A percentile compares a stretch with the other conserved stretches of the same genome.
Conservation (phyloP, 1,139 yeast genomes). For the Taphrina confusa region DNA sequence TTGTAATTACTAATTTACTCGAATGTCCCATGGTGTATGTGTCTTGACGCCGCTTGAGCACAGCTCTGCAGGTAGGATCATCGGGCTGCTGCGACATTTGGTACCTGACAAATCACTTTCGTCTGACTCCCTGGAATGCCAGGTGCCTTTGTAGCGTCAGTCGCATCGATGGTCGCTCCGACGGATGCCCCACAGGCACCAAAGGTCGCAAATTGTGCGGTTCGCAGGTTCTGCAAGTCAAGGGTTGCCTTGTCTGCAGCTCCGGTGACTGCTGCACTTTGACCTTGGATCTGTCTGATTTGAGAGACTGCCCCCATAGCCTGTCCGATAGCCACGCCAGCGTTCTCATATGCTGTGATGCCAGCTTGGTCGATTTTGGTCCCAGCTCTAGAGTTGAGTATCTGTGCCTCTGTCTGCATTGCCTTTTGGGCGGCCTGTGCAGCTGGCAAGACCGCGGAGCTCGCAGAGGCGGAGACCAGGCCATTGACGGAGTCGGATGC, state of each 20-base stretch:
- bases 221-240: conserved; percentile 25
- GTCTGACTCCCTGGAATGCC: conserved; percentile 28
- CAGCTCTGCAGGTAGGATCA: no score
- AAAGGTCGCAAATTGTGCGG: conserved; percentile 32
- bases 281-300: conserved; percentile 24
- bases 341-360: conserved; percentile 23
- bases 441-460: conserved; percentile 25
- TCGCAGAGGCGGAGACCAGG: neutral
- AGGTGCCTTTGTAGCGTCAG: conserved; percentile 25
- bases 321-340: conserved; percentile 29
- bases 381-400: conserved; percentile 17
- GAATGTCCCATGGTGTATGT: no score
- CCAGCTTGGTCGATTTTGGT: conserved; percentile 22
- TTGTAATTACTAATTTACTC: no score
- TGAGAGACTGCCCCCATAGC: conserved; percentile 32
- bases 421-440: conserved; percentile 29
- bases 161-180: conserved; percentile 32
- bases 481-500: conserved; percentile 24
- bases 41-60: no score
- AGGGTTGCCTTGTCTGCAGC: conserved; percentile 27
- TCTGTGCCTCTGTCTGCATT: conserved; percentile 11
- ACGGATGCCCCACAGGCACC: conserved; percentile 33
- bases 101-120: conserved; percentile 19
- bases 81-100: conserved; percentile 4
- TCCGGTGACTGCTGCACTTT: conserved; percentile 5